Evolutionary conservation across 192 early-diverging fungal species (phyloP), one percentile per base, ranked within the genome.

Genomic region (Powellomyces hirtus): DNA sequence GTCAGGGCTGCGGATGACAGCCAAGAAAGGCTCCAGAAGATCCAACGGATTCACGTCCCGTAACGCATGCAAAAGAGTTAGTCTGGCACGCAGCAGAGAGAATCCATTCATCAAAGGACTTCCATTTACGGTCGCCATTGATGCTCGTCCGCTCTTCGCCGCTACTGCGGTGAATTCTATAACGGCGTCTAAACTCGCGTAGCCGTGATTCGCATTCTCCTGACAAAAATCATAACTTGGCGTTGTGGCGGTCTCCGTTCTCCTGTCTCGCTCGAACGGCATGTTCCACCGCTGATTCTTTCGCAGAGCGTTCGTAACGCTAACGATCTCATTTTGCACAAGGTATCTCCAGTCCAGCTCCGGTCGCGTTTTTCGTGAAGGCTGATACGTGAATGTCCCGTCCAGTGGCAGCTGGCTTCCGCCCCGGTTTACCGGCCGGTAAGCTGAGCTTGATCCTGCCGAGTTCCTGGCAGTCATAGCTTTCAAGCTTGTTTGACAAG

Each of bases 11-110:
- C 88, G 81, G 52, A 98, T 92, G 7, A 98, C 93, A 33, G 91
- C 84, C n/a, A 98, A 75, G 72, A 97, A 98, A 1, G 96, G 96
- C 11, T 89, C 85, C 4, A 98, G 72, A n/a, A 98, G 76, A 13
- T 79, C 61, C 4, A 88, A 66, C 0, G 92, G 88, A 55, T 84
- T 74, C 20, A 84, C 59, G 56, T 79, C 73, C 20, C 71, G 40
- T 11, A 80, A 37, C 14, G 75, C 55, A 6, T 67, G 38, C 30
- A 76, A 72, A 31, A 79, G 77, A 1, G 81, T 82, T 35, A 93
- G 64, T 8, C 84, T 72, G 10, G 80, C 76, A 70, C 84, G 77
- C 26, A 93, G 72, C n/a, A 75, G 77, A 6, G 85, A 75, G 60
- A 93, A 93, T 4, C 89, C 87, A 20, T 76, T 68, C 84, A 93